A percentile compares a stretch with the other conserved stretches of the same genome.
These are phyloP conservation scores for Solanum chiquidenum DNA, from an alignment of 257 asterid genomes.

Conservation along the genomic window DNA sequence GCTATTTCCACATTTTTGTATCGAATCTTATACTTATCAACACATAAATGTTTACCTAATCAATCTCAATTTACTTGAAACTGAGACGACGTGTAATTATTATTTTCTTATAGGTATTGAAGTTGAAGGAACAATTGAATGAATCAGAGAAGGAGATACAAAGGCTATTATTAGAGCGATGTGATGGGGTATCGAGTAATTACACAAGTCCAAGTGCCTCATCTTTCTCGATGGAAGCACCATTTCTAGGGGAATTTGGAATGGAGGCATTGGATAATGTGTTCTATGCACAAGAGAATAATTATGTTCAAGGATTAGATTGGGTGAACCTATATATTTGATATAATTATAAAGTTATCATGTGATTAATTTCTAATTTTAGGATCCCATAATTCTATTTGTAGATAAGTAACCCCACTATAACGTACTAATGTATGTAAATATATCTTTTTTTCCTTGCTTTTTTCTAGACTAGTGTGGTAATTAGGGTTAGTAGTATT, in stretches of 20 bases:
- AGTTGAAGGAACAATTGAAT: constrained; percentile 39
- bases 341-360: neutral
- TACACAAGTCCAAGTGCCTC: constrained; percentile 45
- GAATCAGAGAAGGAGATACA: constrained; percentile 50
- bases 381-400: neutral
- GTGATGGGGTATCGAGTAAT: constrained; percentile 33
- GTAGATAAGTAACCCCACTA: constrained; percentile 1
- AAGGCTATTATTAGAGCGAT: constrained; percentile 23
- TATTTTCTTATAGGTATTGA: constrained; percentile 13
- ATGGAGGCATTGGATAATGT: constrained; percentile 34
- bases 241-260: constrained; percentile 37
- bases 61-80: neutral
- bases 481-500: neutral
- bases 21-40: neutral
- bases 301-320: constrained; percentile 9
- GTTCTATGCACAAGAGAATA: constrained; percentile 21
- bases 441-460: neutral
- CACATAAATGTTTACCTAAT: too few relatives aligned
- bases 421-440: neutral
- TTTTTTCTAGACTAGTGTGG: neutral
- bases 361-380: neutral
- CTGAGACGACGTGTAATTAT: neutral
- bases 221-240: constrained; percentile 26
- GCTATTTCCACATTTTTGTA: neutral
- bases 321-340: constrained; percentile 29